These are phyloP conservation scores for Auricularia heimuer DNA, from an alignment of 768 basidiomycete genomes.

Conservation along the genomic window DNA sequence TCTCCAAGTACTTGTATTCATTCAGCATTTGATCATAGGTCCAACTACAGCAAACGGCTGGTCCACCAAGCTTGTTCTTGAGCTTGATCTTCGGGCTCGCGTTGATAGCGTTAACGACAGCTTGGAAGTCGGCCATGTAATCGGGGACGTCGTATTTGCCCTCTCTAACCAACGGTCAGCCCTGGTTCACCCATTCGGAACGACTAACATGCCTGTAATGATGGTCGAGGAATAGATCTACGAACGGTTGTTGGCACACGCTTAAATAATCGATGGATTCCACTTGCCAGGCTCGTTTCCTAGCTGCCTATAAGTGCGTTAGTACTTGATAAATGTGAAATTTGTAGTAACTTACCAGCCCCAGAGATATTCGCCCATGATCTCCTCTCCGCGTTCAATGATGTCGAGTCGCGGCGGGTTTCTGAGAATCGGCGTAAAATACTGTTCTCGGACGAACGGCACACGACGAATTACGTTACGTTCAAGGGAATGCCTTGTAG, in stretches of 20 bases:
- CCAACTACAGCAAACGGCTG: slow-evolving; percentile 35
- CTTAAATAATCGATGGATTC: neutral
- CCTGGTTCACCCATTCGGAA: no score
- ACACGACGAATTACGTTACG: no score
- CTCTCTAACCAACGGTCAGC: neutral
- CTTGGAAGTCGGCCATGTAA: slow-evolving; percentile 44
- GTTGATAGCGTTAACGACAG: slow-evolving; percentile 34
- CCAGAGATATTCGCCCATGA: neutral
- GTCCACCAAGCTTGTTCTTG: slow-evolving; percentile 47
- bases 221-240: neutral
- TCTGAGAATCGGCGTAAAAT: slow-evolving; percentile 14
- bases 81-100: slow-evolving; percentile 29
- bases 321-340: neutral
- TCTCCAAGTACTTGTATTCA: slow-evolving; percentile 1
- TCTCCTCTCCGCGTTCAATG: neutral
- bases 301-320: neutral
- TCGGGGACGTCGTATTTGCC: slow-evolving; percentile 21
- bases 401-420: slow-evolving; percentile 14
- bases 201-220: neutral
- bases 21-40: neutral
- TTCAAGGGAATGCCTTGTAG: no score
- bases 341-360: neutral
- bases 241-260: neutral
- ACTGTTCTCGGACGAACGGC: neutral
- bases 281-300: neutral